Base-by-base conservation (phyloP, 495 filamentous ascomycete genomes). In the Penicillium desertorum region DNA sequence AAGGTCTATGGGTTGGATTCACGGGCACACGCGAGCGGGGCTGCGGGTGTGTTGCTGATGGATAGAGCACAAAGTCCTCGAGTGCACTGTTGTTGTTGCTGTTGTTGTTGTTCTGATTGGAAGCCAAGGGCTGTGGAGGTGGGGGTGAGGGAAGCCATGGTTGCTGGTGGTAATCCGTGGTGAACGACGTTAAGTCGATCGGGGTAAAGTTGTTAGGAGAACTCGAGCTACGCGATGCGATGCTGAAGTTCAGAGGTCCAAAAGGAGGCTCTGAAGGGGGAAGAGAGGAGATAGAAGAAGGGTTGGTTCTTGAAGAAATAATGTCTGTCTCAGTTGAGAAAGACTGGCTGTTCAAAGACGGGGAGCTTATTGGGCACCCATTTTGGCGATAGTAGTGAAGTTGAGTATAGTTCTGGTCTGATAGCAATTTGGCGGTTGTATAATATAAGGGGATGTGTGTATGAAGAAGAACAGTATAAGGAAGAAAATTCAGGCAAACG, bases 161-260 rank as follows among this genome's bases (percentile, higher is more conserved):
- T 82, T 79, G 77, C 75, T 81, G 81, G 69, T 69, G 67, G 63
- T 78, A 76, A 84, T 84, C 83, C 83, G 83, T 86, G 78, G 72
- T 86, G 81, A 79, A 81, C 79, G 82, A 83, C 75, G 73, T 77
- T 62, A 79, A 59, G 81, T 80, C 77, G 79, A 78, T 75, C 74
- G 78, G 62, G 62, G 70, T 61, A 70, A 72, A 73, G 62, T 68
- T 75, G 74, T 70, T 67, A 53, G 62, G 52, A 63, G 78, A 80
- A 82, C 79, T 80, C 72, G 74, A 79, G 78, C 72, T 72, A 79
- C 73, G 71, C 75, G 75, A 71, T 61, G 76, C 74, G 72, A 67
- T 72, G 75, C 79, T 76, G 57, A 75, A 79, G 78, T 82, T 82
- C 79, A 81, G 76, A 84, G 81, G 67, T 76, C 76, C 81, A 58